Evolutionary conservation across 2,329 filamentous ascomycete genomes (phyloP).

Genomic region (Seiridium cupressi): DNA sequence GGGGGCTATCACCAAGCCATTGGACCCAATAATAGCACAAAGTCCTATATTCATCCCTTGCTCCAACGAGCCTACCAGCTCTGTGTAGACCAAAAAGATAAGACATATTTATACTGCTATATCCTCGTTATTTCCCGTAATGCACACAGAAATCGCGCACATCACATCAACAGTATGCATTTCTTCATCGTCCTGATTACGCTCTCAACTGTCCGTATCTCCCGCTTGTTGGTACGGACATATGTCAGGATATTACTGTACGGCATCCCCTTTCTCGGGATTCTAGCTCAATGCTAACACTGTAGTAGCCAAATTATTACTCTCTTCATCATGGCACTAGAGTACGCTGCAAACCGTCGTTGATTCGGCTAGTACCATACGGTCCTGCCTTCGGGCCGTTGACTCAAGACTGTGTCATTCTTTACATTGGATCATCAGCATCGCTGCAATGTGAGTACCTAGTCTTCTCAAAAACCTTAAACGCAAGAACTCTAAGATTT

Average conservation of each 20-base stretch:
- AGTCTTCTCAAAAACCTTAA: no score
- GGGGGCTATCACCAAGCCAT: background rate
- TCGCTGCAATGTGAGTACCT: no score
- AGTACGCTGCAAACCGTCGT: background rate
- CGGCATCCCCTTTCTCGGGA: background rate
- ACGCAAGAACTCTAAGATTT: no score
- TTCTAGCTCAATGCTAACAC: background rate
- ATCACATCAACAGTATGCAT: background rate
- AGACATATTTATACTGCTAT: background rate
- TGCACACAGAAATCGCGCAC: background rate
- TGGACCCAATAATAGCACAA: background rate
- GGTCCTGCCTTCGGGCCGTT: no score
- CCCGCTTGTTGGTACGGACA: background rate
- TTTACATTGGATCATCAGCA: no score
- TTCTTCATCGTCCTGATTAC: background rate
- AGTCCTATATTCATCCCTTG: background rate
- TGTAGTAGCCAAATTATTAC: background rate
- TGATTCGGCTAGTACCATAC: background rate
- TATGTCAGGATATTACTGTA: background rate
- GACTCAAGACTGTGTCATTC: no score
- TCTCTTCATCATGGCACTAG: background rate
- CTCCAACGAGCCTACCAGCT: background rate
- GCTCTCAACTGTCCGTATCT: background rate
- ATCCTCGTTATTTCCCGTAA: background rate
- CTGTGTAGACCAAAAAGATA: background rate